These are phyloP conservation scores for Hebeloma cylindrosporum DNA, from an alignment of 768 basidiomycete genomes.

Conservation along the genomic window DNA sequence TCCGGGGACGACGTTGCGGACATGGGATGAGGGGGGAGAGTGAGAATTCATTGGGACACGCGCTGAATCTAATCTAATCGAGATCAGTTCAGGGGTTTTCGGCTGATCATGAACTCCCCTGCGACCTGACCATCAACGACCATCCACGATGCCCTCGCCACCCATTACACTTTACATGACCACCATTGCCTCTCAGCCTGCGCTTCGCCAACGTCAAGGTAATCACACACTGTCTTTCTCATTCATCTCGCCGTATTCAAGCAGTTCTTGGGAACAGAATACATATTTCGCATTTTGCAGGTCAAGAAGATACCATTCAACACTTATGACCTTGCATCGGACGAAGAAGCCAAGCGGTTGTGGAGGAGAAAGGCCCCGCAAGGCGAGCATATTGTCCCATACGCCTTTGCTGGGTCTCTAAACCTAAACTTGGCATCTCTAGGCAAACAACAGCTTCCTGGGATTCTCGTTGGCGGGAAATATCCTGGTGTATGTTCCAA, in stretches of 20 bases:
- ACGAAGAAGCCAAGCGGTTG: constrained; percentile 73
- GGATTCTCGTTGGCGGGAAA: constrained; percentile 74
- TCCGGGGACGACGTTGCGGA: constrained; percentile 27
- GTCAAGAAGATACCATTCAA: constrained; percentile 82
- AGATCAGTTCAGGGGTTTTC: constrained; percentile 11
- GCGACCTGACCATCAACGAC: neutral
- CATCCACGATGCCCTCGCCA: constrained; percentile 64
- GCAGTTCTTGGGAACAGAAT: constrained; percentile 49
- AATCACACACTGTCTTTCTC: neutral
- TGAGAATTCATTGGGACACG: constrained; percentile 6
- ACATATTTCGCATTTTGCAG: constrained; percentile 78
- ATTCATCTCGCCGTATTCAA: neutral
- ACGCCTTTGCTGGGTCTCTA: neutral
- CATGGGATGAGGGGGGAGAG: constrained; percentile 13
- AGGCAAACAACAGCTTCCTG: constrained; percentile 86
- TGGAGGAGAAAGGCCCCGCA: constrained; percentile 82
- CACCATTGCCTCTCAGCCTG: constrained; percentile 83
- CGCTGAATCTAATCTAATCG: too few relatives aligned
- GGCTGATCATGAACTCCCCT: neutral
- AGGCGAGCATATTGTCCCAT: constrained; percentile 37
- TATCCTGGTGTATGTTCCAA: constrained; percentile 72
- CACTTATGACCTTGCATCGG: constrained; percentile 83
- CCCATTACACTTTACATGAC: constrained; percentile 83
- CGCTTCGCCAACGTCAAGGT: constrained; percentile 81
- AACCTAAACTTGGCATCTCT: constrained; percentile 1